Evolutionary conservation across 2,329 filamentous ascomycete genomes (phyloP), one percentile per base, ranked within the genome.

Genomic region (Mycocentrospora acerina): DNA sequence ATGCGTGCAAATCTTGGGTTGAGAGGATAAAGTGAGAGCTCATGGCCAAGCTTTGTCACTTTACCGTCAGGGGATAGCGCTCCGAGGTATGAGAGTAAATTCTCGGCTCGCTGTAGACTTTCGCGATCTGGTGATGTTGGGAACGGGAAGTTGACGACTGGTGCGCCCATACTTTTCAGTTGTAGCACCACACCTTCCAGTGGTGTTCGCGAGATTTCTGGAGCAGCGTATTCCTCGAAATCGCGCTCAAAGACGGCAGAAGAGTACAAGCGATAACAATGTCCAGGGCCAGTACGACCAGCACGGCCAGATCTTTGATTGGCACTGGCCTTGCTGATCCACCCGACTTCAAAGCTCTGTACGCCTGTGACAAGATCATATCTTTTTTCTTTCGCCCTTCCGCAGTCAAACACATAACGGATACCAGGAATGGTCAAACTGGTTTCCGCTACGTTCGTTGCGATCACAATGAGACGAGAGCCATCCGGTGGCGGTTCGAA

Each of bases 251-350:
- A 98, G 0, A 98, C 86, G 0, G 93, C 93, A 10, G 90, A 95
- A 0, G 90, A 96, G 69, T 95, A 98, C 4, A 98, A 71, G 40
- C 90, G 77, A 71, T 96, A 98, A 69, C 91, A 97, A 68, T 98
- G 94, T 7, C 93, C 93, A 1, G 93, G 90, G 0, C 90, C 91
- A 4, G 91, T 98, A 75, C 93, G 85, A 48, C 94, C 93, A 40
- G 93, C 93, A 77, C 93, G 88, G 70, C 93, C 93, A 42, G 89
- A 83, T 64, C 93, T 81, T 68, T 98, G 93, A 51, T 84, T 87
- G 7, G 93, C 91, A 64, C 89, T 95, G 18, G 93, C 93, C 71
- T 98, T 97, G 72, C 90, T 96, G 63, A 97, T 94, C 89, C 91
- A 98, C 27, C 86, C 86, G 36, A 98, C 81, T 56, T 95, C 87